phyloP scores from a whole-genome alignment of 495 filamentous ascomycete genomes.

The Penicillium lividum region DNA sequence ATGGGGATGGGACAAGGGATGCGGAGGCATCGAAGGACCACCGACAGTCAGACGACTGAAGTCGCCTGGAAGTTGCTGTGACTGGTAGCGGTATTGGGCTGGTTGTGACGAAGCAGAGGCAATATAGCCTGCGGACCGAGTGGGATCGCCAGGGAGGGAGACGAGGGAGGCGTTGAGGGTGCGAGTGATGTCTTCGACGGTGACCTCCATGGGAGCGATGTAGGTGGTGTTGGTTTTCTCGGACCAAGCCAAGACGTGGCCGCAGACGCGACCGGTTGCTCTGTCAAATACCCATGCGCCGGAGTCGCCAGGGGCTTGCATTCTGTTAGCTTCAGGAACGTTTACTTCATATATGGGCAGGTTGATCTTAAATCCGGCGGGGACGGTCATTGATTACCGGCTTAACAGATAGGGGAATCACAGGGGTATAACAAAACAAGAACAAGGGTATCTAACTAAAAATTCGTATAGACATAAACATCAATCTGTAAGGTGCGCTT shows the following conservation, averaged over 20 bases:
- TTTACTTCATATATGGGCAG: slow-evolving; percentile 26
- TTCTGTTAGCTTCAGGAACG: slow-evolving; percentile 24
- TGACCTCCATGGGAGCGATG: slow-evolving; percentile 91
- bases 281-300: slow-evolving; percentile 93
- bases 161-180: slow-evolving; percentile 57
- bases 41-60: slow-evolving; percentile 28
- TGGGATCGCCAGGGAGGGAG: slow-evolving; percentile 39
- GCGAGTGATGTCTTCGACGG: slow-evolving; percentile 79
- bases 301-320: slow-evolving; percentile 77
- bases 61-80: slow-evolving; percentile 39
- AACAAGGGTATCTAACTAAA: slow-evolving; percentile 37
- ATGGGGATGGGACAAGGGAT: slow-evolving; percentile 16
- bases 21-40: slow-evolving; percentile 12
- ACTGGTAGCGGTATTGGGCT: slow-evolving; percentile 24
- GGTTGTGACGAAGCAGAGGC: slow-evolving; percentile 11
- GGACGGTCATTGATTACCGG: slow-evolving; percentile 23
- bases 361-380: slow-evolving; percentile 12
- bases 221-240: slow-evolving; percentile 74
- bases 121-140: slow-evolving; percentile 29
- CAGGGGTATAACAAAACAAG: slow-evolving; percentile 10
- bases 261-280: slow-evolving; percentile 74
- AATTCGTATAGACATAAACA: slow-evolving; percentile 30
- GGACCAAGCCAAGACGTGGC: slow-evolving; percentile 87
- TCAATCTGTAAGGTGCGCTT: slow-evolving; percentile 25
- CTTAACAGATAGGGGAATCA: slow-evolving; percentile 15